Conservation (phyloP, 169 alveolate genomes). For the Toxoplasma gondii region DNA sequence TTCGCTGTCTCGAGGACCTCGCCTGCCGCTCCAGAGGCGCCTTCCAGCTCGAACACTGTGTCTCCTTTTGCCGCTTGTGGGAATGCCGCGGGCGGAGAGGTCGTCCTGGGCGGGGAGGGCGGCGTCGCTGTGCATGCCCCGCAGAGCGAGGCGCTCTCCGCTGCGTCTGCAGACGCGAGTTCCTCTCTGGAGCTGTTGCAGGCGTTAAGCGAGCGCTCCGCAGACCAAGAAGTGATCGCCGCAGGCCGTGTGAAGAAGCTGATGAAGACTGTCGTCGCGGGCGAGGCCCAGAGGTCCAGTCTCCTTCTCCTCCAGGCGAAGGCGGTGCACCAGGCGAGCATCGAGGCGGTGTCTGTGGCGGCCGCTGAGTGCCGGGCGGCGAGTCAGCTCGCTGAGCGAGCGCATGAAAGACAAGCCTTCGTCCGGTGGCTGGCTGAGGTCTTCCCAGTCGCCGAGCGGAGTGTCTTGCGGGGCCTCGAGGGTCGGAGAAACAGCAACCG, state of each 20-base stretch:
- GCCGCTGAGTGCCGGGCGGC: not conserved
- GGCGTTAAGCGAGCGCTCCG: not conserved
- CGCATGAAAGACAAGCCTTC: not conserved
- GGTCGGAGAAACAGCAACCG: not conserved
- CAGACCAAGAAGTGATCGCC: constrained; percentile 22
- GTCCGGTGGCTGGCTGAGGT: not conserved
- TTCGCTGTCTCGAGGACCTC: too few species aligned
- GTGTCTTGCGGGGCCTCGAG: not conserved
- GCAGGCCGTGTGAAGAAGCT: not conserved
- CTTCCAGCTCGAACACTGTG: too few species aligned
- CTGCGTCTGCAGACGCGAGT: too few species aligned
- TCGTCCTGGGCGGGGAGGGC: too few species aligned
- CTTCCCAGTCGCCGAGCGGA: not conserved
- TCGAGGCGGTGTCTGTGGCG: not conserved
- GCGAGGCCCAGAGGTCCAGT: constrained; percentile 9
- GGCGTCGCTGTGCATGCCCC: too few species aligned
- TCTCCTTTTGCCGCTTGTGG: too few species aligned
- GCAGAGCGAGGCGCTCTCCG: too few species aligned
- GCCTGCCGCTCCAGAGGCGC: too few species aligned
- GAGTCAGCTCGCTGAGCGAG: not conserved
- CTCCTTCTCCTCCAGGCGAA: constrained; percentile 1
- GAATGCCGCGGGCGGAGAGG: too few species aligned
- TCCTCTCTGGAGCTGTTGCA: not conserved
- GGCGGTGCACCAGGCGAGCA: not conserved
- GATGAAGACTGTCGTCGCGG: not conserved